Evolutionary conservation across 192 early-diverging fungal genomes (phyloP).

Genomic region (Globomyces pollinis-pini): DNA sequence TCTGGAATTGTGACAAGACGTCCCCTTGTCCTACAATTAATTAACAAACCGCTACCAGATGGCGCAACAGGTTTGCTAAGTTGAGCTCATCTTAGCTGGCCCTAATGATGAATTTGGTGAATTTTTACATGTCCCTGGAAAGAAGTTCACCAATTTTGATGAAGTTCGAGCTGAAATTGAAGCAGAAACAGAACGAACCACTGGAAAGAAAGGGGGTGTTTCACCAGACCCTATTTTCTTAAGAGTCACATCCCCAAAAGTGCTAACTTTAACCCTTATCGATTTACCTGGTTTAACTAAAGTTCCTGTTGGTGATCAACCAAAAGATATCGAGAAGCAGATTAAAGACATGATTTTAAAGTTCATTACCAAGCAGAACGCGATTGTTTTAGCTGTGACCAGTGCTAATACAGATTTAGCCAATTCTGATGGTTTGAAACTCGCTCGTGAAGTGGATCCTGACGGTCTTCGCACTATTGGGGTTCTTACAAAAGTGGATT

Average conservation of each 20-base stretch:
- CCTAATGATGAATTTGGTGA: slow-evolving; percentile 99
- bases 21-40: slow-evolving; percentile 93
- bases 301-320: slow-evolving; percentile 98
- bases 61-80: slow-evolving; percentile 42
- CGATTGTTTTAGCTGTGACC: slow-evolving; percentile 96
- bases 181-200: slow-evolving; percentile 72
- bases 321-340: slow-evolving; percentile 97
- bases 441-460: slow-evolving; percentile 96
- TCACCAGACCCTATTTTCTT: slow-evolving; percentile 96
- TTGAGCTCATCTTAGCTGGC: too few species aligned
- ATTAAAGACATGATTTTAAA: slow-evolving; percentile 98
- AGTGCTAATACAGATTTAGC: slow-evolving; percentile 98
- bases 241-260: slow-evolving; percentile 95
- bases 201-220: slow-evolving; percentile 62
- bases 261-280: slow-evolving; percentile 95
- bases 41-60: slow-evolving; percentile 71
- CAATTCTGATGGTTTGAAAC: slow-evolving; percentile 96
- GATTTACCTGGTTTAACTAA: slow-evolving; percentile 99
- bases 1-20: slow-evolving; percentile 96
- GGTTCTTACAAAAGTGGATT: slow-evolving; percentile 98
- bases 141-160: slow-evolving; percentile 92
- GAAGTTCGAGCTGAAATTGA: slow-evolving; percentile 96
- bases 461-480: slow-evolving; percentile 98
- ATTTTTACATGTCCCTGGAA: slow-evolving; percentile 95
- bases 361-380: slow-evolving; percentile 93